These are phyloP conservation scores for Penicillium malachiteum DNA, from an alignment of 495 filamentous ascomycete genomes.

Conservation along the genomic window DNA sequence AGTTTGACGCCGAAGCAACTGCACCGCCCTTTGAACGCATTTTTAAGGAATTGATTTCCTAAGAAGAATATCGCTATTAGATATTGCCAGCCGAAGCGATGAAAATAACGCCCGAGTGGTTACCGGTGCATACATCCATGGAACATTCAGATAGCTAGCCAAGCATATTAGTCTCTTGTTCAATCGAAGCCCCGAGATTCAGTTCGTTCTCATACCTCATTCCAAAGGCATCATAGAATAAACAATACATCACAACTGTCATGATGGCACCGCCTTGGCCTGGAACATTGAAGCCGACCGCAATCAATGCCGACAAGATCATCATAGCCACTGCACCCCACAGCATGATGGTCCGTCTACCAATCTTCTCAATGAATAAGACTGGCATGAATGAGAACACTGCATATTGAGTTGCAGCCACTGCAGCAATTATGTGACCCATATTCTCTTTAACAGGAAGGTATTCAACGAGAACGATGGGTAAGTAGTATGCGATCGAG, in stretches of 20 bases:
- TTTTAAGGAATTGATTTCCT: not conserved
- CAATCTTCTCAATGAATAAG: not conserved
- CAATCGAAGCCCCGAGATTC: no score
- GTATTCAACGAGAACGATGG: not conserved
- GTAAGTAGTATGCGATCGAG: not conserved
- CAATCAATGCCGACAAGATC: not conserved
- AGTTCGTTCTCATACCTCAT: not conserved
- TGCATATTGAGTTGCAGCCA: not conserved
- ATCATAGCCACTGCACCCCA: not conserved
- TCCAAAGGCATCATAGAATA: not conserved
- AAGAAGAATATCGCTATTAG: no score
- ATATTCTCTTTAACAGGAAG: not conserved
- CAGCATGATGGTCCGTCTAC: not conserved
- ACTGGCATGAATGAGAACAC: not conserved
- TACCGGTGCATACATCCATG: not conserved
- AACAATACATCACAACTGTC: not conserved
- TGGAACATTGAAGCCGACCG: not conserved
- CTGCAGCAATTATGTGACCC: not conserved
- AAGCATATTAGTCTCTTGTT: not conserved
- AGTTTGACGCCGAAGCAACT: not conserved
- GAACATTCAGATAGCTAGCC: not conserved
- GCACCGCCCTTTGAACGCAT: not conserved
- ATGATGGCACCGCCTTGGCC: not conserved
- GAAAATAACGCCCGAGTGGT: not conserved
- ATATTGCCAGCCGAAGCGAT: no score